Evolutionary conservation across 257 asterid species (phyloP), one percentile per base, ranked within the genome.

Genomic region (Anisodus acutangulus): DNA sequence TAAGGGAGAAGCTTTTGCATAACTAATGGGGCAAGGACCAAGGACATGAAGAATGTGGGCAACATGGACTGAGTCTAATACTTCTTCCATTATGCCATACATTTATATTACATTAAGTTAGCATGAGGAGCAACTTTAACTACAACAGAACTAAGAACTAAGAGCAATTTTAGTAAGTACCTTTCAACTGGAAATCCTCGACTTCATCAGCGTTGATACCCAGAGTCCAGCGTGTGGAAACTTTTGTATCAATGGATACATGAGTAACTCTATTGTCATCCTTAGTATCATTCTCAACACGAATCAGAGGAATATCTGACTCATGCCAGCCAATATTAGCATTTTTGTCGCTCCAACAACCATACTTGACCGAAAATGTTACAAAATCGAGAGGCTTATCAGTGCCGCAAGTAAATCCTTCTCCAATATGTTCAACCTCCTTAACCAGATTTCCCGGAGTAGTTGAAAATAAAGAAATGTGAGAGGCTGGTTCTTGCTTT

Each of bases 191-290:
- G 90, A 96, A 95, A 85, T 96, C 97, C 86, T 93, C 93, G n/a
- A 96, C 86, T 91, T 91, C 95, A 78, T 58, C 80, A 49, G 93
- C 88, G 84, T 93, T 96, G 84, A 96, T 95, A 12, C 91, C 98
- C 26, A 96, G 97, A 54, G 93, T 45, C 99, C 99, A 96, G 6
- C 98, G 95, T 15, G 92, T 93, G 37, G 99, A 95, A 88, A 43
- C 82, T 88, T 83, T 88, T 41, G 97, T 86, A 84, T 96, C 97
- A 72, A 96, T 83, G 3, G 86, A 84, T 68, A 92, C 79, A 71
- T 83, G 87, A 0, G 95, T 93, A 79, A 89, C 91, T 88, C 97
- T 90, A 83, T 47, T 84, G 54, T 90, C 93, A 64, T 85, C 92
- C 84, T 83, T 86, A 4, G 41, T 49, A 53, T 96, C 99, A 78